Conservation (phyloP, 2,329 filamentous ascomycete genomes). For the Xylariaceae sp. region DNA sequence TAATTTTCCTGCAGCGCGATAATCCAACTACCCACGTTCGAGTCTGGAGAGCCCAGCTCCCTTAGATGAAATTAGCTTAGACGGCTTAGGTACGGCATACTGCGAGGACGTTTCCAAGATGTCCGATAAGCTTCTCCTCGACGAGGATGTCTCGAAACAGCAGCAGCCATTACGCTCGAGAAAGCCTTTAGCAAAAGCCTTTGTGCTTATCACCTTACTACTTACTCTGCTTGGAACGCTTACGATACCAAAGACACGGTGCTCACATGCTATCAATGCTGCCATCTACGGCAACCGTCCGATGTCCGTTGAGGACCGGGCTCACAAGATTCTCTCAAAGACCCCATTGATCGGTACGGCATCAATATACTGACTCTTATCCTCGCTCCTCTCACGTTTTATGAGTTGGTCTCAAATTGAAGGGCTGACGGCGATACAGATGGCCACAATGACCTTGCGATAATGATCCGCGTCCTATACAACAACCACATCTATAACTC, state of each 20-base stretch:
- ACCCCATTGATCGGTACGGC: conserved; percentile 48
- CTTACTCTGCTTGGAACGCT: conserved; percentile 24
- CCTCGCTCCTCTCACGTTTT: no score
- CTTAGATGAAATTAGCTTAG: no score
- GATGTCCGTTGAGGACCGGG: conserved; percentile 41
- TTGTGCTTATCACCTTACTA: conserved; percentile 17
- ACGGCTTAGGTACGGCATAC: no score
- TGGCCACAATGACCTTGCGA: conserved; percentile 84
- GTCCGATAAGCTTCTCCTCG: neutral
- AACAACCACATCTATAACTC: conserved; percentile 73
- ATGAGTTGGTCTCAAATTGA: neutral
- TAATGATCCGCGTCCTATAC: conserved; percentile 62
- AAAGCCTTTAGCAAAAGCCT: conserved; percentile 14
- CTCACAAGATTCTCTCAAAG: conserved; percentile 41
- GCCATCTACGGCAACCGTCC: conserved; percentile 25
- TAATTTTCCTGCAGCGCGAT: no score
- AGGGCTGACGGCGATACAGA: conserved; percentile 48
- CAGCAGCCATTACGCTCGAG: conserved; percentile 13
- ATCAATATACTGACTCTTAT: neutral
- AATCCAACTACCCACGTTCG: no score
- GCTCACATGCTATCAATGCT: conserved; percentile 20
- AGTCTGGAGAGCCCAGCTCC: no score
- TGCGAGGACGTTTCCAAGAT: no score
- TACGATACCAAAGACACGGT: conserved; percentile 21
- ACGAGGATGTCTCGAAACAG: neutral